Base-by-base conservation (phyloP, 345 rosid species). In the Eutrema heterophyllum region DNA sequence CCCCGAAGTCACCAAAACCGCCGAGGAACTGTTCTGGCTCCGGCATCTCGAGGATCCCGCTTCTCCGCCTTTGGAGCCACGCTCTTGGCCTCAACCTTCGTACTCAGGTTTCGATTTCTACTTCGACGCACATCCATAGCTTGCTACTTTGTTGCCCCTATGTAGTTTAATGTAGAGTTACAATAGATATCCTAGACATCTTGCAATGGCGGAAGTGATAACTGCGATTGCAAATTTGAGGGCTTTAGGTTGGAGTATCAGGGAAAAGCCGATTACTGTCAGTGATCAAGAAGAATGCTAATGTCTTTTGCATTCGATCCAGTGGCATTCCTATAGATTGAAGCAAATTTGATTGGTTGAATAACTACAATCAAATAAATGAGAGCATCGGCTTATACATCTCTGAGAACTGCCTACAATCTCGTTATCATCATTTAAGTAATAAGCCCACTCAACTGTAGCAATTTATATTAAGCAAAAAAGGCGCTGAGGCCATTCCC, bases 21-120 rank as follows among this genome's bases (percentile, higher is more conserved):
- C 88, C 6, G 91, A 87, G 58, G 89, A 88, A 30, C n/a, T 83
- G 21, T 68, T 91, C 45, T 94, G 98, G 97, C 90, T 94, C 15
- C 82, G 89, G 41, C 79, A 83, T 54, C 83, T 94, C 14, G 98
- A 94, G 80, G 90, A 88, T 62, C 82, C 84, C 21, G 65, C 49
- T 39, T 79, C 88, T 44, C 68, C 84, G 30, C 77, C 80, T 1
- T 9, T 57, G 68, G 70, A 86, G 68, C 71, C 81, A 11, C 75
- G 54, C 48, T 53, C 81, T 50, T 89, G 88, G 96, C 97, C 98
- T 29, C 85, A 84, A 6, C 89, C 88, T 73, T 85, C 67, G 1
- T 94, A 94, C 81, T 87, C 90, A 83, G 96, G 97, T 93, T 68
- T 24, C 9, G 2, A 11, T 70, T 30, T 30, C 33, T 4, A 30